Conservation (phyloP, 495 filamentous ascomycete genomes). For the Ramalina intermedia region DNA sequence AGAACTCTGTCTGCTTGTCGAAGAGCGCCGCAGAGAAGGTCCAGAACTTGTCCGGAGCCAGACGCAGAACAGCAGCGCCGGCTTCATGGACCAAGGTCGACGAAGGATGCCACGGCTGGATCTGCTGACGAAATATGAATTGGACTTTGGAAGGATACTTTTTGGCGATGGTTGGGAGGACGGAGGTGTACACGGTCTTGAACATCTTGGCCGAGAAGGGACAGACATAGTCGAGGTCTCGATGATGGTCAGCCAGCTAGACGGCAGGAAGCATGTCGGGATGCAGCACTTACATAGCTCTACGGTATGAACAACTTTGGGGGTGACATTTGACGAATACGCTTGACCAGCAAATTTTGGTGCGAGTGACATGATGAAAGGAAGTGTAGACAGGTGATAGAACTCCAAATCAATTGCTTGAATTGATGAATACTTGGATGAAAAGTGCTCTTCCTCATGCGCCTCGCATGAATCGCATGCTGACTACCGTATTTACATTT, state of each 20-base stretch:
- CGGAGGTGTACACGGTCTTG: conserved; percentile 46
- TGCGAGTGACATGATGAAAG: conserved; percentile 49
- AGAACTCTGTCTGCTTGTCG: conserved; percentile 52
- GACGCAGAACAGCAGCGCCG: conserved; percentile 54
- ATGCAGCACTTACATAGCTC: conserved; percentile 42
- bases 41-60: conserved; percentile 61
- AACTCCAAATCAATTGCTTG: too few species aligned
- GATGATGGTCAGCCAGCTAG: conserved; percentile 1
- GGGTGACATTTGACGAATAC: conserved; percentile 29
- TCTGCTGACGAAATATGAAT: conserved; percentile 75
- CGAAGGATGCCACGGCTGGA: conserved; percentile 93
- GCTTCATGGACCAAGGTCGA: conserved; percentile 83
- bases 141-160: conserved; percentile 47
- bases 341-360: conserved; percentile 65
- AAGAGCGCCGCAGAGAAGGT: conserved; percentile 62
- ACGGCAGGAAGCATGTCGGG: background rate
- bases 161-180: conserved; percentile 38
- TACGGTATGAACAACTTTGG: conserved; percentile 50
- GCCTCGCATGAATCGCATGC: too few species aligned
- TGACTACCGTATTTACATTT: too few species aligned
- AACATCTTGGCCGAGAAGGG: conserved; percentile 62
- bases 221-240: conserved; percentile 75
- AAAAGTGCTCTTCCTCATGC: too few species aligned
- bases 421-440: too few species aligned
- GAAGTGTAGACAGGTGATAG: too few species aligned